Evolutionary conservation across 768 basidiomycete genomes (phyloP).

Genomic region (Hypholoma fasciculare): DNA sequence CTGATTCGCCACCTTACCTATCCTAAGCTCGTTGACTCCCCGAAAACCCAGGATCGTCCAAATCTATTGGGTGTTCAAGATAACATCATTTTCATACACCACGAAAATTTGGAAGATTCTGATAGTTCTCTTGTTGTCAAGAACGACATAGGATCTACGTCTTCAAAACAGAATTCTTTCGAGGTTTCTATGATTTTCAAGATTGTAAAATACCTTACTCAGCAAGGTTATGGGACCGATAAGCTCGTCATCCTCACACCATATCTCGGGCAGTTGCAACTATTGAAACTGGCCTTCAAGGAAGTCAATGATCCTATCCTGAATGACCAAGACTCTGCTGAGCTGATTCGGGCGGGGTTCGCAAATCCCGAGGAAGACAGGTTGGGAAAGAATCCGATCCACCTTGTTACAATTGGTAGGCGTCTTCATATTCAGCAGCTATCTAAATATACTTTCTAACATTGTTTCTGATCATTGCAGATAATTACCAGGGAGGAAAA

Average conservation of each 20-base stretch:
- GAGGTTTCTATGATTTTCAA: conserved; percentile 67
- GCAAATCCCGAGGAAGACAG: conserved; percentile 29
- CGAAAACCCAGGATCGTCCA: conserved; percentile 46
- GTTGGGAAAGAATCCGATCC: not conserved
- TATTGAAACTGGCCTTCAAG: conserved; percentile 43
- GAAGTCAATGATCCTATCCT: conserved; percentile 55
- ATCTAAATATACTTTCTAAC: not conserved
- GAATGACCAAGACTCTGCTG: conserved; percentile 58
- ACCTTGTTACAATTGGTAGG: not conserved
- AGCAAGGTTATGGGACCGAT: conserved; percentile 66
- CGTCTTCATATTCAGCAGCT: not conserved
- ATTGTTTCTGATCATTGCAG: conserved; percentile 27
- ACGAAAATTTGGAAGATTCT: conserved; percentile 56
- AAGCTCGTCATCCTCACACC: conserved; percentile 68
- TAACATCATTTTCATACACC: conserved; percentile 66
- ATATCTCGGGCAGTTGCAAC: conserved; percentile 40
- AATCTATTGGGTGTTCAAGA: conserved; percentile 53
- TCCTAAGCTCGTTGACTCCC: conserved; percentile 59
- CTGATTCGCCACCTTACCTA: conserved; percentile 66
- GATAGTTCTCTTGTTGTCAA: conserved; percentile 38
- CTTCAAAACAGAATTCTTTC: conserved; percentile 61
- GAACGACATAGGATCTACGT: conserved; percentile 44
- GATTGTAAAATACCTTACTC: conserved; percentile 62
- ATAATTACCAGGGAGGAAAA: conserved; percentile 78
- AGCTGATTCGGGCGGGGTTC: conserved; percentile 56